Conservation (phyloP, 2,329 filamentous ascomycete genomes). For the Aspergillus sp. region DNA sequence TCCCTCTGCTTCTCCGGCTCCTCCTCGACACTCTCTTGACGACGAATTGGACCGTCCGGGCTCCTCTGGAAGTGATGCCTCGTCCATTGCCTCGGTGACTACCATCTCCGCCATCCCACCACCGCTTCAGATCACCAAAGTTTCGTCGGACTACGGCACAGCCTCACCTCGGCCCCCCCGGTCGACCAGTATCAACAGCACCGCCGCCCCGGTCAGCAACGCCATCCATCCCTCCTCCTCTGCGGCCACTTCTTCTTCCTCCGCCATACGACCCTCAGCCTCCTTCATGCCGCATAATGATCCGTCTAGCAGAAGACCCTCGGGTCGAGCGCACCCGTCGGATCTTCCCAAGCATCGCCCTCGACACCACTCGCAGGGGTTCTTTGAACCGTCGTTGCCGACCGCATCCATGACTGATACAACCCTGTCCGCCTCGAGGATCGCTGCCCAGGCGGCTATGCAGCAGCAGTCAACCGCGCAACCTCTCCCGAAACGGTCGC, state of each 20-base stretch:
- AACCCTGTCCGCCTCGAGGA: constrained; percentile 59
- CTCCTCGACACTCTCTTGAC: constrained; percentile 26
- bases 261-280: constrained; percentile 33
- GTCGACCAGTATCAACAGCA: constrained; percentile 24
- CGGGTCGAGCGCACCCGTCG: constrained; percentile 35
- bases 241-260: constrained; percentile 26
- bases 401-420: constrained; percentile 48
- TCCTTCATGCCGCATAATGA: constrained; percentile 41
- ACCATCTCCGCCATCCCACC: constrained; percentile 40
- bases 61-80: constrained; percentile 49
- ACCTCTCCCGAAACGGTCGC: constrained; percentile 54
- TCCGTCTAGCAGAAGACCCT: constrained; percentile 33
- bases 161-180: constrained; percentile 25
- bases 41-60: constrained; percentile 37
- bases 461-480: constrained; percentile 36
- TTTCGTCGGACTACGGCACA: neutral
- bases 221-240: too few species aligned
- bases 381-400: constrained; percentile 65
- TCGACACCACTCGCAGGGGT: constrained; percentile 62
- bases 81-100: constrained; percentile 44
- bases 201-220: constrained; percentile 29
- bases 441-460: constrained; percentile 67
- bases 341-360: constrained; percentile 43
- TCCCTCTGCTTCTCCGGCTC: constrained; percentile 15
- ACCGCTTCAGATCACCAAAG: constrained; percentile 3